A percentile compares a stretch with the other conserved stretches of the same genome.
These are phyloP conservation scores for Saccharomycopsis lassenensis DNA, from an alignment of 805 yeast genomes.

Conservation along the genomic window DNA sequence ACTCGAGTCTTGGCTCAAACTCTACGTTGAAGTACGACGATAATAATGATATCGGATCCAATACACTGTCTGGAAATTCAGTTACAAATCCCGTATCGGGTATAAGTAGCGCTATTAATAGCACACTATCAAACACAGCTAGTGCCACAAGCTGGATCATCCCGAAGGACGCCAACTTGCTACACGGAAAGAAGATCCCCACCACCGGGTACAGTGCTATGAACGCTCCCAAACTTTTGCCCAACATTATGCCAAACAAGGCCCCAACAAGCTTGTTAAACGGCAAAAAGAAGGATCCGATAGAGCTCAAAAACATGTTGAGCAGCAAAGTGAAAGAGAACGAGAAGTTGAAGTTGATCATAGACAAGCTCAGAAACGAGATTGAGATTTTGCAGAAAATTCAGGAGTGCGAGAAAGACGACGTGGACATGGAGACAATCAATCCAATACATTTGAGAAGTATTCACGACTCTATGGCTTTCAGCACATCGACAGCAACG, in stretches of 20 bases:
- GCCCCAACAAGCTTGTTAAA: neutral
- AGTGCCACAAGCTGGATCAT: constrained; percentile 1
- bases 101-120: too few species aligned
- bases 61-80: too few species aligned
- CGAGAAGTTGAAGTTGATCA: constrained; percentile 16
- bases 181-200: too few species aligned
- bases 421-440: neutral
- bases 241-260: constrained; percentile 11
- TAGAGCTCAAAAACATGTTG: constrained; percentile 9
- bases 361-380: constrained; percentile 16
- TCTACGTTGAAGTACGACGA: constrained; percentile 5
- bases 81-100: too few species aligned
- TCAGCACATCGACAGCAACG: neutral
- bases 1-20: constrained; percentile 6
- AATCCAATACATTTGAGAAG: constrained; percentile 4
- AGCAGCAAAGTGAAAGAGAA: constrained; percentile 16
- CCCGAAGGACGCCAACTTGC: too few species aligned
- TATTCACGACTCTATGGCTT: constrained; percentile 3
- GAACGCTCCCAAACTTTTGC: constrained; percentile 11
- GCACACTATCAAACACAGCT: too few species aligned
- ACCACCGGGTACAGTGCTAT: too few species aligned
- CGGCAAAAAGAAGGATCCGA: neutral
- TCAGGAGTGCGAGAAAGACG: neutral
- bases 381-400: constrained; percentile 6
- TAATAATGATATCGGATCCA: neutral